Evolutionary conservation across 495 filamentous ascomycete genomes (phyloP).

Genomic region (Pyrenula massariospora): DNA sequence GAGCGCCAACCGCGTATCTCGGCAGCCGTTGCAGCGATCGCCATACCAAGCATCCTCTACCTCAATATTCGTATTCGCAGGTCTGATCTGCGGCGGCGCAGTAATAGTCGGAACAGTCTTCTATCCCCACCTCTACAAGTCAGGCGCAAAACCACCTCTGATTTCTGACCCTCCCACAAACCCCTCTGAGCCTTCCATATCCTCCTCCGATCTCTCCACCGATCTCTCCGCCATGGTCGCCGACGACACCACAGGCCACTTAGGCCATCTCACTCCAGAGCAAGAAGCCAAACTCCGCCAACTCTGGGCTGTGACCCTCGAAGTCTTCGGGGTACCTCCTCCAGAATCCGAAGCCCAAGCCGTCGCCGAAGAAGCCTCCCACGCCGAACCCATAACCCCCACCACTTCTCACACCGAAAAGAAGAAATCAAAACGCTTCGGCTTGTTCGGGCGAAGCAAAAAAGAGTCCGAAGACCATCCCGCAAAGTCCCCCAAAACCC

Average conservation of each 20-base stretch:
- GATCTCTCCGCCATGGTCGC: neutral
- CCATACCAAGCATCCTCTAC: neutral
- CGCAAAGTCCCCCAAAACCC: constrained; percentile 3
- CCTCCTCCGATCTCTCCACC: neutral
- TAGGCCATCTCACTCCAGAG: constrained; percentile 77
- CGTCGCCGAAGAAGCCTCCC: constrained; percentile 10
- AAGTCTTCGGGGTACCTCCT: constrained; percentile 60
- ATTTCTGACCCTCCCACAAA: neutral
- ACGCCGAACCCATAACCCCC: constrained; percentile 12
- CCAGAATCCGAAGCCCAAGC: constrained; percentile 17
- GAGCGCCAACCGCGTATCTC: neutral
- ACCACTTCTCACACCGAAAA: constrained; percentile 34
- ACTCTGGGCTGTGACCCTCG: constrained; percentile 69
- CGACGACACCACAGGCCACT: constrained; percentile 47
- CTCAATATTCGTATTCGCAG: neutral
- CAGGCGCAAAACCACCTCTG: neutral
- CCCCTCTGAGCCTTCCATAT: neutral
- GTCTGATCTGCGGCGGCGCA: neutral
- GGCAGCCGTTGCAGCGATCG: neutral
- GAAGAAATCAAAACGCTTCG: constrained; percentile 57
- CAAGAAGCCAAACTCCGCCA: constrained; percentile 82
- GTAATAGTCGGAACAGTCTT: neutral
- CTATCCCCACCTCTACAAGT: neutral
- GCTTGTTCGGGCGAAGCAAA: constrained; percentile 43
- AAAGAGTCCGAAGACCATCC: constrained; percentile 46